Conservation (phyloP, 1,284 basidiomycete genomes). For the Fomitopsis schrenkii region DNA sequence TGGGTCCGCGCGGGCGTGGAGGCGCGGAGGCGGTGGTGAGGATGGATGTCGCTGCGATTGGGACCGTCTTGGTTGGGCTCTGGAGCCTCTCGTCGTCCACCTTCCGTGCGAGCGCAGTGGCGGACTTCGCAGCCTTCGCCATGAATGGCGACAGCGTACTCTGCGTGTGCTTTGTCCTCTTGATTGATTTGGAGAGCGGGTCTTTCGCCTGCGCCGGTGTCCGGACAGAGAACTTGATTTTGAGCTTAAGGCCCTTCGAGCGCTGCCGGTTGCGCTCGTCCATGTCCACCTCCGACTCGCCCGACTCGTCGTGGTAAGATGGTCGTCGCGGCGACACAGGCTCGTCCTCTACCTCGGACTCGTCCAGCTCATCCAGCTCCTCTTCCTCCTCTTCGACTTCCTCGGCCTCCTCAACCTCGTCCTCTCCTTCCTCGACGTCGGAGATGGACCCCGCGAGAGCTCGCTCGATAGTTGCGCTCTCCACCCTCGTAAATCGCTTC, state of each 20-base stretch:
- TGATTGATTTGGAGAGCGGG: constrained; percentile 8
- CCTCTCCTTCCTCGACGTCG: constrained; percentile 7
- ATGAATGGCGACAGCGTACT: constrained; percentile 19
- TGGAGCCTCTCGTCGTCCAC: background rate
- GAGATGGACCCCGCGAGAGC: constrained; percentile 3
- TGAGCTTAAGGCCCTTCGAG: constrained; percentile 35
- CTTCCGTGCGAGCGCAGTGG: background rate
- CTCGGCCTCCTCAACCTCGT: constrained; percentile 2
- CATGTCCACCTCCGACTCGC: constrained; percentile 26
- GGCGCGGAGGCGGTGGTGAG: constrained; percentile 1
- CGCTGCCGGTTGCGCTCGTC: constrained; percentile 20
- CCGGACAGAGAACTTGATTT: constrained; percentile 32
- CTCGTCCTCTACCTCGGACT: constrained; percentile 3
- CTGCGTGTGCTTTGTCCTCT: constrained; percentile 12
- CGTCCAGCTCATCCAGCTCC: constrained; percentile 10
- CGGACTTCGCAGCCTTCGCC: background rate
- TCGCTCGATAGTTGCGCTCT: constrained; percentile 4
- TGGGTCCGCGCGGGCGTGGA: constrained; percentile 10
- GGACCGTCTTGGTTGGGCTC: background rate
- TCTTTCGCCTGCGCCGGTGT: constrained; percentile 5
- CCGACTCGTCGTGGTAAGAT: constrained; percentile 16
- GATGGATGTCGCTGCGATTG: constrained; percentile 3
- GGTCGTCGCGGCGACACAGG: constrained; percentile 3
- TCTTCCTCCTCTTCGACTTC: constrained; percentile 14
- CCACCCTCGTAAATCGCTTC: constrained; percentile 13